phyloP scores from a whole-genome alignment of 106 monocot genomes.

The Vanilla planifolia region DNA sequence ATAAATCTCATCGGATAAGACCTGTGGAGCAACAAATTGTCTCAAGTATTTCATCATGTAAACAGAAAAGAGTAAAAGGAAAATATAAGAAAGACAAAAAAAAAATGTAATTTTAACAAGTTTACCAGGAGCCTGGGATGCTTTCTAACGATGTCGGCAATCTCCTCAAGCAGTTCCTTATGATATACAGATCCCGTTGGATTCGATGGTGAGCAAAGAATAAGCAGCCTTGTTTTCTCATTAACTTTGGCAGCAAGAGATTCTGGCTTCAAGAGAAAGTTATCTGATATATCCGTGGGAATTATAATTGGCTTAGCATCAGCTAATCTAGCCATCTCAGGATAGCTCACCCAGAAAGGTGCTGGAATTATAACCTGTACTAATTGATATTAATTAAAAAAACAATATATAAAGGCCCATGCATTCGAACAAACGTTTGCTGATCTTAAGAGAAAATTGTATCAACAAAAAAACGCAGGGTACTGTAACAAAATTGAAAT shows the following conservation, averaged over 20 bases:
- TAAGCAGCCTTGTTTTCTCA: conserved; percentile 83
- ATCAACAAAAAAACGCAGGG: not conserved
- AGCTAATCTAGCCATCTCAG: conserved; percentile 95
- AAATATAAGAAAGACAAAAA: not conserved
- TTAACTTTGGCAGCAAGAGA: conserved; percentile 54
- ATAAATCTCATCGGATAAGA: conserved; percentile 97
- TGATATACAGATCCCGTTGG: conserved; percentile 96
- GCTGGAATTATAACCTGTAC: conserved; percentile 86
- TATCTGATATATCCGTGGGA: conserved; percentile 71
- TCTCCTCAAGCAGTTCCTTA: conserved; percentile 77
- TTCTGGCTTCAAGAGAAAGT: conserved; percentile 72
- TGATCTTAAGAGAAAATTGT: not conserved
- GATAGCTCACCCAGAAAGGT: conserved; percentile 96
- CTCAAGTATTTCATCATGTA: not conserved
- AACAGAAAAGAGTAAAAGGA: not conserved
- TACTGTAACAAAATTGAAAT: not conserved
- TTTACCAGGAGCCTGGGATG: conserved; percentile 87
- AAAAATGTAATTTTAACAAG: not conserved
- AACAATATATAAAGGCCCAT: not conserved
- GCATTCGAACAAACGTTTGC: not conserved
- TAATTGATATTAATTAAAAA: conserved; percentile 7
- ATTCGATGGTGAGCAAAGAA: conserved; percentile 94
- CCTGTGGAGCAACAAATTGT: conserved; percentile 31
- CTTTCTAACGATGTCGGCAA: conserved; percentile 84
- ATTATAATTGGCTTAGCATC: conserved; percentile 80